Evolutionary conservation across 257 asterid species (phyloP), one percentile per base, ranked within the genome.

Genomic region (Parsonsia alboflavescens): DNA sequence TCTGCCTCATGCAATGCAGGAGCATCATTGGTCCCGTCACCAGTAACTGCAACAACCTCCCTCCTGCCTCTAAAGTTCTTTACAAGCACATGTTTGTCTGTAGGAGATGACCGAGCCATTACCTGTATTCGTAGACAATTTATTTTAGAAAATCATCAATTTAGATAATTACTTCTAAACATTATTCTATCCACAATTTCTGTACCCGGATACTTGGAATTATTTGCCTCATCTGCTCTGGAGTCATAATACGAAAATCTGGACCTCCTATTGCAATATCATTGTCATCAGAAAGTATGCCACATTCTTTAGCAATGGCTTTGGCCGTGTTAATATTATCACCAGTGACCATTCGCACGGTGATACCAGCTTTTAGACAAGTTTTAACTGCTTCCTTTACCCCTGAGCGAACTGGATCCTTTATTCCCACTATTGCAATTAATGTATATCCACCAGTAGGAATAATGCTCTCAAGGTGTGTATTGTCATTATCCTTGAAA

Each of bases 301-400:
- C 98, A 82, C 99, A 95, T 83, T 95, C 99, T 82, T 65, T 88
- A 58, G 99, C 99, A 86, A 95, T 95, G 41, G 98, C 96, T 84
- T 82, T 92, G 75, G 98, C 99, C 0, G 99, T 95, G 77, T 92
- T 82, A 33, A 95, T 84, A 85, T 95, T 95, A 83, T 92, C 99
- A 76, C 98, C 98, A 9, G 98, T 95, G 78, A 95, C 85, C 99
- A 95, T 95, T 42, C 99, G 91, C 53, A 95, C 97, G 19, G 80
- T 83, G 80, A 95, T 91, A 73, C 99, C 99, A 12, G 99, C 99
- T 57, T 83, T 90, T 59, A 89, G 81, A 81, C 99, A 95, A 30
- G 87, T 88, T 83, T 81, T 73, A 50, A 95, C 98, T 7, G 99
- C 98, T 61, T 92, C 96, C 79, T 77, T 89, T 64, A 95, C 99